Conservation (phyloP, 1,139 yeast species). For the Kluyveromyces sp. region DNA sequence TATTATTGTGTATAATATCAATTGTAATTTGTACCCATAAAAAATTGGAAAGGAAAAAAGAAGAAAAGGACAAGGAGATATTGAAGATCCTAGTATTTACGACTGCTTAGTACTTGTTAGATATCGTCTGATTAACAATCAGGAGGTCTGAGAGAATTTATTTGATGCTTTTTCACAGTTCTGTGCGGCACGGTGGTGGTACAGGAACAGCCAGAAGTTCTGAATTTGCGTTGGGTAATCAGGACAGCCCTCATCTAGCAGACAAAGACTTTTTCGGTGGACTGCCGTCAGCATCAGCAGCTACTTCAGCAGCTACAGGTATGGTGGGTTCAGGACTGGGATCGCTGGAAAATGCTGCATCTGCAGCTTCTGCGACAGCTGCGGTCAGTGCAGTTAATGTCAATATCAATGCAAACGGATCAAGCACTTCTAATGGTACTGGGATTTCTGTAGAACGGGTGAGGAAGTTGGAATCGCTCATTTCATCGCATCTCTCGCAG, state of each 20-base stretch:
- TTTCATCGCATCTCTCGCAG: conserved; percentile 15
- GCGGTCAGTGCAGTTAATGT: background rate
- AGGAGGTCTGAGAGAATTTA: too few relatives aligned
- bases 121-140: too few relatives aligned
- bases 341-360: background rate
- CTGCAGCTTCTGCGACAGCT: background rate
- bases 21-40: too few relatives aligned
- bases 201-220: background rate
- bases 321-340: too few relatives aligned
- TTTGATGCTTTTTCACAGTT: background rate
- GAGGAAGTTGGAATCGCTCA: conserved; percentile 1
- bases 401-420: background rate
- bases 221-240: background rate
- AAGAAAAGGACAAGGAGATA: too few relatives aligned
- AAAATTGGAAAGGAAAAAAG: too few relatives aligned
- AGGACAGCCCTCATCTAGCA: background rate
- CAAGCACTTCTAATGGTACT: background rate
- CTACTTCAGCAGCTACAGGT: background rate
- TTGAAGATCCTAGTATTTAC: too few relatives aligned
- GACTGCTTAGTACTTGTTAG: too few relatives aligned
- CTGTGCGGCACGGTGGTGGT: conserved; percentile 1
- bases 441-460: background rate
- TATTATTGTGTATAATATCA: too few relatives aligned
- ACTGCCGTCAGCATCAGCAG: background rate
- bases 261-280: background rate